Conservation (phyloP, 805 yeast species). For the Saccharomycopsis synnaedendra region DNA sequence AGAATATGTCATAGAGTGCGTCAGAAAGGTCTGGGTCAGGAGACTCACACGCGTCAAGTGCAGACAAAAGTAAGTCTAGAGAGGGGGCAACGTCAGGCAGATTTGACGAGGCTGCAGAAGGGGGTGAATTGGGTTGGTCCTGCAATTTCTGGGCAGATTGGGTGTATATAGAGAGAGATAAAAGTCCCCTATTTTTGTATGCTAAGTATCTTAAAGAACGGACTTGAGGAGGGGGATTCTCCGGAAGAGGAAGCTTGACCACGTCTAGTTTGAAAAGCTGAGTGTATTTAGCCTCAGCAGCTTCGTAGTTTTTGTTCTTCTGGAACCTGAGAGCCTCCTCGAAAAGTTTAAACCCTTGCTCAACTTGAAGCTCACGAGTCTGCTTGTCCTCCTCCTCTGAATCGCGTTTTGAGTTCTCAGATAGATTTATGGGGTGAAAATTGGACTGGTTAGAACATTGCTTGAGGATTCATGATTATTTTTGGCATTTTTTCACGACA, state of each 20-base stretch:
- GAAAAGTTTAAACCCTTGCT: constrained; percentile 69
- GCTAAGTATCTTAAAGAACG: constrained; percentile 66
- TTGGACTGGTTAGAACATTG: constrained; percentile 4
- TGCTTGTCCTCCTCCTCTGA: constrained; percentile 51
- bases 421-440: constrained; percentile 12
- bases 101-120: too few species aligned
- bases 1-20: too few species aligned
- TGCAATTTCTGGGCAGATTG: background rate
- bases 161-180: too few species aligned
- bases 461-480: background rate
- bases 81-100: too few species aligned
- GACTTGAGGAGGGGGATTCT: constrained; percentile 48
- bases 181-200: constrained; percentile 62
- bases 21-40: too few species aligned
- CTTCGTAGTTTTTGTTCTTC: constrained; percentile 32
- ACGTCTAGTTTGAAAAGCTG: constrained; percentile 61
- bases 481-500: too few species aligned
- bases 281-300: constrained; percentile 46
- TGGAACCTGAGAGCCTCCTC: constrained; percentile 61
- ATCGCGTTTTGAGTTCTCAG: constrained; percentile 2
- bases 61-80: too few species aligned
- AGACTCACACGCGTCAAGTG: too few species aligned
- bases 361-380: constrained; percentile 81
- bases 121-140: background rate
- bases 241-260: constrained; percentile 31